Base-by-base conservation (phyloP, 129 eudicot species). In the Chrysanthemum seticuspe region DNA sequence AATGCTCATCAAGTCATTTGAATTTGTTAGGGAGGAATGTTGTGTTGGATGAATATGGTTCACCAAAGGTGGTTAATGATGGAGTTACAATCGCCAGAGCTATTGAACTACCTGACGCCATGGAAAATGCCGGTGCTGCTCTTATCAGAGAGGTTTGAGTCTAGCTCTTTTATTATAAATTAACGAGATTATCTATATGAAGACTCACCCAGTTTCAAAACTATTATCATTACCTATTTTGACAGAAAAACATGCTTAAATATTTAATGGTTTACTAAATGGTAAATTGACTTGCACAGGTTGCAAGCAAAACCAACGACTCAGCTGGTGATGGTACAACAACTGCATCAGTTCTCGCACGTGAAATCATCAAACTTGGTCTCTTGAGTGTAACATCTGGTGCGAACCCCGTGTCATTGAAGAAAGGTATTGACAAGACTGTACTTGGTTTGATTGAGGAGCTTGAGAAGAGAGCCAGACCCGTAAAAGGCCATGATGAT, bases 41-140 rank as follows among this genome's bases (percentile, higher is more conserved):
- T 57, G 97, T 91, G 34, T 84, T 91, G 87, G 97, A 91, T 74
- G 97, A 91, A 77, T 91, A 68, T 71, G 97, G 96, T 5, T 53
- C 88, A 76, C 96, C 92, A 7, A 88, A 86, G 75, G 97, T 91
- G 54, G 97, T 91, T 68, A 91, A 91, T 69, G 97, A 91, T 63
- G 97, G 97, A 10, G 96, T 91, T 13, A 91, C 97, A 40, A 91
- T 91, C 73, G 97, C 97, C 27, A 79, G 97, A 55, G 97, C 97
- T 13, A 91, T 91, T 13, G 97, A 91, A 80, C 82, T 91, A 67
- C 85, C 97, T 53, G 92, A 91, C 83, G 83, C 97, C 31, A 91
- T 91, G 97, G 97, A 91, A 78, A 91, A 91, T 79, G 97, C 96
- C 57, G 97, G 97, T 65, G 96, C 97, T 68, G 96, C 97, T 70